phyloP scores from a whole-genome alignment of 805 yeast genomes.

The Candida pseudofarinosa region DNA sequence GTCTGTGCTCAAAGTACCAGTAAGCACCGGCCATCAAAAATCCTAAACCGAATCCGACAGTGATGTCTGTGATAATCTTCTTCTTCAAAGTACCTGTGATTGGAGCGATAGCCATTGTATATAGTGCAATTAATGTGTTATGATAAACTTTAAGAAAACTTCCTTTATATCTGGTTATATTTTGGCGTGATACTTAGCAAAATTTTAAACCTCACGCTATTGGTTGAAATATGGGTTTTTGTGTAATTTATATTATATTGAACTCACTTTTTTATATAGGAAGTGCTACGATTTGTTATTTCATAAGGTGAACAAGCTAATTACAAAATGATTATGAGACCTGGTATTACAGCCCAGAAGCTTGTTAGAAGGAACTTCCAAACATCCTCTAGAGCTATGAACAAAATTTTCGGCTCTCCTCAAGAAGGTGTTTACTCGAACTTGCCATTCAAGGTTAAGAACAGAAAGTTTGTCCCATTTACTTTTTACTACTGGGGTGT shows the following conservation, averaged over 20 bases:
- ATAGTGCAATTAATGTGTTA: not conserved
- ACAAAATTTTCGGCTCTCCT: conserved; percentile 36
- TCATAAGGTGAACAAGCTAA: not conserved
- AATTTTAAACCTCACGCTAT: conserved; percentile 10
- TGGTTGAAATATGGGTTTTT: conserved; percentile 9
- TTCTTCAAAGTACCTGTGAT: conserved; percentile 80
- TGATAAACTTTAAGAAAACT: not conserved
- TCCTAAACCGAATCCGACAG: conserved; percentile 63
- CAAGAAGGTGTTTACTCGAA: conserved; percentile 77
- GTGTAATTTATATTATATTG: conserved; percentile 6
- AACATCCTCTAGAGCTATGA: conserved; percentile 36
- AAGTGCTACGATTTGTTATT: not conserved
- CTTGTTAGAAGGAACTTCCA: conserved; percentile 39
- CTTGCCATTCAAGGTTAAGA: conserved; percentile 90
- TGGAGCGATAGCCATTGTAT: conserved; percentile 72
- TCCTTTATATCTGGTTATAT: not conserved
- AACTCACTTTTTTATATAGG: not conserved
- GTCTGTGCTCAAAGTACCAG: conserved; percentile 90
- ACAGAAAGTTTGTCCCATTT: conserved; percentile 81
- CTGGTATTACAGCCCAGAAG: conserved; percentile 9
- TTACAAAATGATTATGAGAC: conserved; percentile 21
- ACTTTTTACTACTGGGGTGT: conserved; percentile 78
- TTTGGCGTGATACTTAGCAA: not conserved
- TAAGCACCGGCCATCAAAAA: conserved; percentile 54
- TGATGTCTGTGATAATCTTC: conserved; percentile 75